Conservation (phyloP, 129 eudicot genomes). For the Dittrichia graveolens region DNA sequence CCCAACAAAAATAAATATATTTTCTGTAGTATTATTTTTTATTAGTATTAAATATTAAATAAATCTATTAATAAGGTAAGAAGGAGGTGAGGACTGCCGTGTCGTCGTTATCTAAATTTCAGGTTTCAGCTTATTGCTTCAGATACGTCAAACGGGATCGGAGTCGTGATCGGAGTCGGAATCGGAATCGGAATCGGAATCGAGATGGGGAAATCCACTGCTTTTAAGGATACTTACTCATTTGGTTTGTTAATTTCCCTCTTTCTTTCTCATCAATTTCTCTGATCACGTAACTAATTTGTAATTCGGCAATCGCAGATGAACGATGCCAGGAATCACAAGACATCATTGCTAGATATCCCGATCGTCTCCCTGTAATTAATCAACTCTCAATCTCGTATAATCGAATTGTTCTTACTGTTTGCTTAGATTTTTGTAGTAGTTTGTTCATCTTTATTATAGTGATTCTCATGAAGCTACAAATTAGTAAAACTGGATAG, state of each 20-base stretch:
- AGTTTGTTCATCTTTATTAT: too few relatives aligned
- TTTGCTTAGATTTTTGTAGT: too few relatives aligned
- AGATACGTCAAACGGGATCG: neutral
- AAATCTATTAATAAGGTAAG: neutral
- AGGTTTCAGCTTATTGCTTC: neutral
- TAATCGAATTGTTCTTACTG: too few relatives aligned
- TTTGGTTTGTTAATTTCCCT: constrained; percentile 45
- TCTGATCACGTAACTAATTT: neutral
- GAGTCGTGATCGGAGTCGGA: neutral
- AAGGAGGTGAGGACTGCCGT: constrained; percentile 8
- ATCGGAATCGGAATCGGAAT: neutral
- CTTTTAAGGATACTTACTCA: constrained; percentile 63
- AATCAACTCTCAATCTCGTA: neutral
- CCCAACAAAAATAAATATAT: too few relatives aligned
- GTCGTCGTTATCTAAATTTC: constrained; percentile 28
- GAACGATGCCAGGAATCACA: constrained; percentile 75
- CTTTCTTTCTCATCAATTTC: neutral
- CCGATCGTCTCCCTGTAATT: constrained; percentile 80
- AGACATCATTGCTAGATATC: constrained; percentile 82
- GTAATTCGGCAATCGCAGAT: constrained; percentile 46
- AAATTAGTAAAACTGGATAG: too few relatives aligned
- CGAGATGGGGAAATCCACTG: constrained; percentile 57
- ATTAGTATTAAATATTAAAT: too few relatives aligned
- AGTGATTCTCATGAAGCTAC: too few relatives aligned
- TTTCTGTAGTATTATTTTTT: too few relatives aligned